phyloP scores from a whole-genome alignment of 495 filamentous ascomycete species.

The Bathelium albidoporum region DNA sequence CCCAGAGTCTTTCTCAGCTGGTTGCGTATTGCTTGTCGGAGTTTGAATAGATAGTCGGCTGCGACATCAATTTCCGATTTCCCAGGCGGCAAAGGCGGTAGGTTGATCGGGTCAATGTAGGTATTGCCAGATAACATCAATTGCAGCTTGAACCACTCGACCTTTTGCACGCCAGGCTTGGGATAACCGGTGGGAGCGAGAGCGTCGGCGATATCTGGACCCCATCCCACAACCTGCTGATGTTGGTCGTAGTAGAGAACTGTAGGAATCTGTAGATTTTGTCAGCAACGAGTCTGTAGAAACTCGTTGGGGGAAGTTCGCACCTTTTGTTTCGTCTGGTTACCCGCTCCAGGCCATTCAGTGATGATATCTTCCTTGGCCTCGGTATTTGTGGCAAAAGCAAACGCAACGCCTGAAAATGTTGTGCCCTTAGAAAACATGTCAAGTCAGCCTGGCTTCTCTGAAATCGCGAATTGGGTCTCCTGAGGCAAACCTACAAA shows the following conservation, averaged over 20 bases:
- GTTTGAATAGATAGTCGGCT: slow-evolving; percentile 66
- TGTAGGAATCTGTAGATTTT: slow-evolving; percentile 50
- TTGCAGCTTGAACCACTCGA: slow-evolving; percentile 73
- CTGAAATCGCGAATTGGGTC: background rate
- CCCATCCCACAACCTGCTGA: slow-evolving; percentile 69
- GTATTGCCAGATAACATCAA: slow-evolving; percentile 70
- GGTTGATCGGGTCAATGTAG: slow-evolving; percentile 70
- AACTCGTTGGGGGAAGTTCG: background rate
- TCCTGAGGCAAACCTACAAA: slow-evolving; percentile 48
- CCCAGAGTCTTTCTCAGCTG: slow-evolving; percentile 67
- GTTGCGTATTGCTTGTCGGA: slow-evolving; percentile 62
- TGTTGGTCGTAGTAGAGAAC: slow-evolving; percentile 69
- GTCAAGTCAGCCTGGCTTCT: slow-evolving; percentile 7
- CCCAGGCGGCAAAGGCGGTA: slow-evolving; percentile 62
- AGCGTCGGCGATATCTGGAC: slow-evolving; percentile 65
- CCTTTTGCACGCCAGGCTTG: slow-evolving; percentile 66
- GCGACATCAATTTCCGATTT: slow-evolving; percentile 71
- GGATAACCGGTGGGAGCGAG: slow-evolving; percentile 64
- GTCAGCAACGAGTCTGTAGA: background rate
- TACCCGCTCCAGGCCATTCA: slow-evolving; percentile 66
- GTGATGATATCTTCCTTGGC: slow-evolving; percentile 72
- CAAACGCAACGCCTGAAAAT: slow-evolving; percentile 66
- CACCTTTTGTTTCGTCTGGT: slow-evolving; percentile 69
- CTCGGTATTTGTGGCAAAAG: slow-evolving; percentile 65
- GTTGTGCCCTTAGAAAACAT: slow-evolving; percentile 49